Conservation (phyloP, 768 basidiomycete species). For the Saitozyma podzolica region DNA sequence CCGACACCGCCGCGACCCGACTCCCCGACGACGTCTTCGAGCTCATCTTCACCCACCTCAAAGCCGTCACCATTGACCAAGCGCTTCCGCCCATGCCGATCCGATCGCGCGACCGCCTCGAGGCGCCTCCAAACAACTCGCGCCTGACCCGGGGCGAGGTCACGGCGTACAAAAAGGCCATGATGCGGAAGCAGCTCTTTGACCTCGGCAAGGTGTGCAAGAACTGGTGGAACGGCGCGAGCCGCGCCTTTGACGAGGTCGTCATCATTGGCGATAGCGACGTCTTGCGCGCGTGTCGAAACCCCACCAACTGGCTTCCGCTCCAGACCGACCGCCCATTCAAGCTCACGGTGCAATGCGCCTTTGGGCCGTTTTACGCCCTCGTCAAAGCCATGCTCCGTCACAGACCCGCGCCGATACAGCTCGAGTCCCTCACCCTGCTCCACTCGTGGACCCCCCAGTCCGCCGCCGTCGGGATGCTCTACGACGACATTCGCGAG, state of each 20-base stretch:
- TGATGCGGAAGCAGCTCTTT: conserved; percentile 12
- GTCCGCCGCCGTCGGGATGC: background rate
- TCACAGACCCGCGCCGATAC: conserved; percentile 2
- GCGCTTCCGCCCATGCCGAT: conserved; percentile 6
- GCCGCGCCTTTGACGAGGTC: conserved; percentile 13
- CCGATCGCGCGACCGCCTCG: conserved; percentile 2
- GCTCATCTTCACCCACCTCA: conserved; percentile 4
- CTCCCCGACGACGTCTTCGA: conserved; percentile 8
- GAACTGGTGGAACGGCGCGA: conserved; percentile 12
- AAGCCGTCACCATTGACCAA: background rate
- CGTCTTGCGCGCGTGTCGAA: conserved; percentile 1
- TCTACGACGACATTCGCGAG: background rate
- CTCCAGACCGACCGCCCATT: background rate
- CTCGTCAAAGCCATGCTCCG: conserved; percentile 2
- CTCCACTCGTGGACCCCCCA: conserved; percentile 13
- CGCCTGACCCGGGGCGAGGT: conserved; percentile 20
- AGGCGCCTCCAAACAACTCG: conserved; percentile 3
- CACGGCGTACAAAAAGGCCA: conserved; percentile 14
- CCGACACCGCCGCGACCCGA: background rate
- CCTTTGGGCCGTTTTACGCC: conserved; percentile 1
- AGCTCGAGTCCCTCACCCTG: conserved; percentile 12
- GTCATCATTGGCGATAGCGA: conserved; percentile 20
- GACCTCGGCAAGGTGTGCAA: conserved; percentile 17
- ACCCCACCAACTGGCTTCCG: conserved; percentile 4
- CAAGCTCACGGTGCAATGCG: conserved; percentile 15